A percentile compares a stretch with the other conserved stretches of the same genome.
Evolutionary conservation across 2,329 filamentous ascomycete species (phyloP).

Genomic region (Daldinia eschscholtzii): DNA sequence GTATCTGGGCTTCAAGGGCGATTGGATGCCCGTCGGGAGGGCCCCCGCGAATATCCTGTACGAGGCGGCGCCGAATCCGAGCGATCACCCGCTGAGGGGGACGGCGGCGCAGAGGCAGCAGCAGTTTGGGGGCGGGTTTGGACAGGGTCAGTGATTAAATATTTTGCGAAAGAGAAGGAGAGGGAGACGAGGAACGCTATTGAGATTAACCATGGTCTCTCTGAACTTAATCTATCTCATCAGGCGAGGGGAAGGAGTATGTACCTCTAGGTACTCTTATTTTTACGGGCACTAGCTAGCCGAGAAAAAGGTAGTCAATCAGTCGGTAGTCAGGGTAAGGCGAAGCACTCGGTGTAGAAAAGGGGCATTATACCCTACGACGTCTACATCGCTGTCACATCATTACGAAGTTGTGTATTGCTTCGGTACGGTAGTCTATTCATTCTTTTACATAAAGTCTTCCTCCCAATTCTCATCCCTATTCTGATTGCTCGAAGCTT

Average conservation of each 20-base stretch:
- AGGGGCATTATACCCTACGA: background rate
- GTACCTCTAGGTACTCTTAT: background rate
- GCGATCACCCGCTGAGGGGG: constrained; percentile 81
- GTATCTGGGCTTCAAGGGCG: constrained; percentile 93
- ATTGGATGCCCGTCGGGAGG: constrained; percentile 88
- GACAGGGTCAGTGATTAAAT: background rate
- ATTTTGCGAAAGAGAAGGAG: too few species aligned
- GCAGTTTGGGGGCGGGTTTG: constrained; percentile 61
- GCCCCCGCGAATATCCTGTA: constrained; percentile 90
- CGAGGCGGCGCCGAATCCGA: constrained; percentile 92
- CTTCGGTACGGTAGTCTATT: constrained; percentile 10
- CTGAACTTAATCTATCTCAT: background rate
- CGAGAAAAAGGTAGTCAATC: background rate
- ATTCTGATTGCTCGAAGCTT: constrained; percentile 85
- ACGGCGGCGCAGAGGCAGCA: constrained; percentile 60
- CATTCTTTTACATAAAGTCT: constrained; percentile 84
- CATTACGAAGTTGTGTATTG: constrained; percentile 20
- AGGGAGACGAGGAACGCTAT: background rate
- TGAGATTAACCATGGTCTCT: background rate
- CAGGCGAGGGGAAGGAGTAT: background rate
- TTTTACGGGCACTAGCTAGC: background rate
- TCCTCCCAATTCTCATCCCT: constrained; percentile 82
- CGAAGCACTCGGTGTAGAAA: background rate
- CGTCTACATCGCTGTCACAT: constrained; percentile 8
- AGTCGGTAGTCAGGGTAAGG: background rate